Conservation (phyloP, 768 basidiomycete species). For the Boletus vermiculosoides region DNA sequence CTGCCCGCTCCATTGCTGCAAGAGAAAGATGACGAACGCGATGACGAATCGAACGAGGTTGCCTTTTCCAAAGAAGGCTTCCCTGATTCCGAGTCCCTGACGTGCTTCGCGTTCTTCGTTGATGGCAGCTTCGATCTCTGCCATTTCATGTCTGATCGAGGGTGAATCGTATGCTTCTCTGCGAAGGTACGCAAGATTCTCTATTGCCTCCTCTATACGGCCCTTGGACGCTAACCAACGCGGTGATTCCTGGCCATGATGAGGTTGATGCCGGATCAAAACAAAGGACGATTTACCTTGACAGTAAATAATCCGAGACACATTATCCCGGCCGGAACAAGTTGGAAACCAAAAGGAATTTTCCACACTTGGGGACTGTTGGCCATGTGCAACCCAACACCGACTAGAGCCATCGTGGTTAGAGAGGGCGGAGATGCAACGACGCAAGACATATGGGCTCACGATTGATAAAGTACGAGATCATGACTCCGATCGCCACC, state of each 20-base stretch:
- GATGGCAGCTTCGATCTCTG: slow-evolving; percentile 81
- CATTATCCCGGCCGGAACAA: slow-evolving; percentile 75
- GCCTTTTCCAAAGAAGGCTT: slow-evolving; percentile 79
- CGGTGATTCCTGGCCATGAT: slow-evolving; percentile 57
- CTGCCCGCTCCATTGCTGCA: slow-evolving; percentile 85
- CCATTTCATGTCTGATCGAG: slow-evolving; percentile 57
- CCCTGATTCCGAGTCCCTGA: slow-evolving; percentile 59
- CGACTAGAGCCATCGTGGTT: slow-evolving; percentile 39
- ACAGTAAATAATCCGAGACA: slow-evolving; percentile 63
- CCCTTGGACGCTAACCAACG: slow-evolving; percentile 72
- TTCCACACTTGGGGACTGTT: slow-evolving; percentile 57
- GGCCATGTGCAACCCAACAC: slow-evolving; percentile 53
- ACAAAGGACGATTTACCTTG: slow-evolving; percentile 37
- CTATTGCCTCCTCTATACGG: slow-evolving; percentile 49
- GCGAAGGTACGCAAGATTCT: slow-evolving; percentile 66
- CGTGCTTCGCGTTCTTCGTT: slow-evolving; percentile 68
- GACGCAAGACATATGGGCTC: slow-evolving; percentile 22
- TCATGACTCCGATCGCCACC: slow-evolving; percentile 81
- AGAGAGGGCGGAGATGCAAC: slow-evolving; percentile 9
- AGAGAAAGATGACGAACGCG: slow-evolving; percentile 73
- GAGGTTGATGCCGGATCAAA: slow-evolving; percentile 10
- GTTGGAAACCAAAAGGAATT: slow-evolving; percentile 72
- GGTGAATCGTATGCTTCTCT: slow-evolving; percentile 41
- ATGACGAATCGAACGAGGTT: slow-evolving; percentile 84
- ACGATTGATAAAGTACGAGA: slow-evolving; percentile 83